Evolutionary conservation across 2,329 filamentous ascomycete genomes (phyloP).

Genomic region (Talaromyces sp.): DNA sequence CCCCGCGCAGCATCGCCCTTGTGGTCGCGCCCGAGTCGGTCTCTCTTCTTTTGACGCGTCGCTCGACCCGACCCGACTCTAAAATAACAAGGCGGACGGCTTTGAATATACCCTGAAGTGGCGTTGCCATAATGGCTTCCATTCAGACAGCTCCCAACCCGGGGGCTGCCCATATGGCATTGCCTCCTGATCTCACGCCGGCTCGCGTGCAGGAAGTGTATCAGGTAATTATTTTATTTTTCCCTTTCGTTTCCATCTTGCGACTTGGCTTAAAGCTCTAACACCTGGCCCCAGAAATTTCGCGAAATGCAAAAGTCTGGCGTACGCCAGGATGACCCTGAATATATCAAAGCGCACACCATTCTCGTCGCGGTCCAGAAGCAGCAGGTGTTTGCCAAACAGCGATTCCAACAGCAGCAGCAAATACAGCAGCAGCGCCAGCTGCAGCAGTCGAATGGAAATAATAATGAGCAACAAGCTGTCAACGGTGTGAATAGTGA

Average conservation of each 20-base stretch:
- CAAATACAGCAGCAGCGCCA: slow-evolving; percentile 43
- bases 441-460: slow-evolving; percentile 36
- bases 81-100: neutral
- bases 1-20: neutral
- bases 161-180: slow-evolving; percentile 58
- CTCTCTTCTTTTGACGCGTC: neutral
- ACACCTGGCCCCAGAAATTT: slow-evolving; percentile 61
- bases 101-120: slow-evolving; percentile 9
- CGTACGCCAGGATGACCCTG: slow-evolving; percentile 74
- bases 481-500: slow-evolving; percentile 41
- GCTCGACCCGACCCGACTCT: neutral
- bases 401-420: slow-evolving; percentile 43
- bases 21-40: neutral
- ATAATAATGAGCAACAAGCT: slow-evolving; percentile 19
- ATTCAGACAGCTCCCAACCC: slow-evolving; percentile 67
- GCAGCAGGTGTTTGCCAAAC: slow-evolving; percentile 54
- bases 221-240: slow-evolving; percentile 29
- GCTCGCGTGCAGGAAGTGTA: slow-evolving; percentile 72
- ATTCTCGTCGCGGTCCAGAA: slow-evolving; percentile 68
- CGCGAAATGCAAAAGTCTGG: slow-evolving; percentile 83
- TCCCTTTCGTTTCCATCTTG: neutral
- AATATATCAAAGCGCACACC: slow-evolving; percentile 75
- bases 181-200: slow-evolving; percentile 65
- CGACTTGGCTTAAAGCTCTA: slow-evolving; percentile 23
- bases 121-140: slow-evolving; percentile 63